Evolutionary conservation across 129 eudicot genomes (phyloP).

Genomic region (Heracleum sosnowskyi): DNA sequence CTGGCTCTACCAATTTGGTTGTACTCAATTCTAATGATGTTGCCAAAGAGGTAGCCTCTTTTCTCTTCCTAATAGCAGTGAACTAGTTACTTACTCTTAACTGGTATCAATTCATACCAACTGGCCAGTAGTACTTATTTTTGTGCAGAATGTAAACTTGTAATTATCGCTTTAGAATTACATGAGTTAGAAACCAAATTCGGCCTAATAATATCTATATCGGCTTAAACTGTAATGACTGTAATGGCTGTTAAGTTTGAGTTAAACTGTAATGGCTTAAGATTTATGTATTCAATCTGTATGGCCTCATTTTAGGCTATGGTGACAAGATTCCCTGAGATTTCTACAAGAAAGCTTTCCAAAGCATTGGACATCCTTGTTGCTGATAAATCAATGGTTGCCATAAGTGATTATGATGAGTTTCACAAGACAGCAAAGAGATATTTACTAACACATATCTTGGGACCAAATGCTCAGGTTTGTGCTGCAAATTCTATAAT

Average conservation of each 20-base stretch:
- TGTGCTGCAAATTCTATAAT: neutral
- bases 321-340: constrained; percentile 72
- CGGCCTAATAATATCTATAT: neutral
- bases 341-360: constrained; percentile 71
- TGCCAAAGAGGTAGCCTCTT: constrained; percentile 62
- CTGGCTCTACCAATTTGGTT: constrained; percentile 56
- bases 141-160: neutral
- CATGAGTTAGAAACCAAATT: neutral
- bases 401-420: constrained; percentile 79
- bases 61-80: neutral
- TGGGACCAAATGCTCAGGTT: constrained; percentile 93
- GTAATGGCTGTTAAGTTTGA: neutral
- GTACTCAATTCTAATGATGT: constrained; percentile 67
- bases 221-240: neutral
- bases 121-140: neutral
- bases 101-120: no score
- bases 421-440: constrained; percentile 55
- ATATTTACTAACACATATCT: constrained; percentile 38
- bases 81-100: neutral
- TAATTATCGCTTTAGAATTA: neutral
- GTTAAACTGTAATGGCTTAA: neutral
- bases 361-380: constrained; percentile 65
- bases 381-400: constrained; percentile 72
- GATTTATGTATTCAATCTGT: neutral
- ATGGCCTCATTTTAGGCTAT: constrained; percentile 45